Evolutionary conservation across 768 basidiomycete species (phyloP).

Genomic region (Panaeolus cyanescens): DNA sequence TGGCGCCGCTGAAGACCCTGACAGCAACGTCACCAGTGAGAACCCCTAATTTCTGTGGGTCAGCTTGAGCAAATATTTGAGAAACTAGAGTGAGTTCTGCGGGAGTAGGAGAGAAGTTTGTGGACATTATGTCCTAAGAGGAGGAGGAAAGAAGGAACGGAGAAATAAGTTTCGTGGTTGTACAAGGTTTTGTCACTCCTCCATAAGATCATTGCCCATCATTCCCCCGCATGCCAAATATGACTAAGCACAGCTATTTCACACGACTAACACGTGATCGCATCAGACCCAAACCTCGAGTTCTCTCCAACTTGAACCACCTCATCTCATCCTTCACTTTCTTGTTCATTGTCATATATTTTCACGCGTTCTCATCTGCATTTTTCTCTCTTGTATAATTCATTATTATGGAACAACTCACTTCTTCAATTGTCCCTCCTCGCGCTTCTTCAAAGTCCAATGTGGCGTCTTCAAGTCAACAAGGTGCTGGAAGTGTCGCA

Average conservation of each 20-base stretch:
- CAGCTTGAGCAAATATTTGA: conserved; percentile 72
- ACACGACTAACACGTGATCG: conserved; percentile 1
- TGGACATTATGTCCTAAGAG: conserved; percentile 39
- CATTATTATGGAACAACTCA: conserved; percentile 69
- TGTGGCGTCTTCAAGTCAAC: conserved; percentile 50
- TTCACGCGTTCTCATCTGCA: conserved; percentile 12
- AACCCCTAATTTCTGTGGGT: conserved; percentile 79
- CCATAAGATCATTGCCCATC: conserved; percentile 3
- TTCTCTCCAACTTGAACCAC: conserved; percentile 7
- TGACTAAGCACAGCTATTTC: conserved; percentile 12
- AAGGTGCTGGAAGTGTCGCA: conserved; percentile 75
- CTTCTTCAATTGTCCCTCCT: conserved; percentile 61
- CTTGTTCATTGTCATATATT: conserved; percentile 15
- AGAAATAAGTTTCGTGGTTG: conserved; percentile 14
- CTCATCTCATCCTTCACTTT: conserved; percentile 11
- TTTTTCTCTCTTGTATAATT: conserved; percentile 14
- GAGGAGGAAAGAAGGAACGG: conserved; percentile 7
- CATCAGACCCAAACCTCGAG: conserved; percentile 9
- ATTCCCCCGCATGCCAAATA: neutral
- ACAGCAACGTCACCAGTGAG: conserved; percentile 92
- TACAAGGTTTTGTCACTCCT: conserved; percentile 7
- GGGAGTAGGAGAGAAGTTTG: conserved; percentile 45
- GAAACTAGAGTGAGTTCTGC: conserved; percentile 63
- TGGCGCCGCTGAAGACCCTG: conserved; percentile 80
- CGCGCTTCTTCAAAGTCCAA: conserved; percentile 60